Conservation (phyloP, 257 asterid species). For the Cordia subcordata region DNA sequence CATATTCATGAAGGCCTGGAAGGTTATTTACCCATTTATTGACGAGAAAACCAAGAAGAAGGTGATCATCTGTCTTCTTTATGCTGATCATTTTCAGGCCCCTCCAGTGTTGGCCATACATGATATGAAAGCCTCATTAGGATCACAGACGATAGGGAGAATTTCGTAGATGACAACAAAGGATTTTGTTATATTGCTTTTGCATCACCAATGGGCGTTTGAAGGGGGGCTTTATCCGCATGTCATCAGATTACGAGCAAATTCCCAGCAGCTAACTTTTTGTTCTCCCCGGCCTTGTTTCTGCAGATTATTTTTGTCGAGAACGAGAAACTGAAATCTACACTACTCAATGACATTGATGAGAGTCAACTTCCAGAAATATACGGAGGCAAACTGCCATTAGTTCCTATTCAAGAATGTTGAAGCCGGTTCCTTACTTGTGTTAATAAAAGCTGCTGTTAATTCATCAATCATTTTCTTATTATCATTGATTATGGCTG, state of each 20-base stretch:
- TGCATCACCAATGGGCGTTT: too few relatives aligned
- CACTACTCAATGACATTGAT: conserved; percentile 40
- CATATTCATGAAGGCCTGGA: conserved; percentile 86
- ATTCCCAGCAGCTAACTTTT: conserved; percentile 3
- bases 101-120: too few relatives aligned
- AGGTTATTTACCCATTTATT: conserved; percentile 75
- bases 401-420: conserved; percentile 76
- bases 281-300: too few relatives aligned
- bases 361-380: conserved; percentile 54
- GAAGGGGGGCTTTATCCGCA: too few relatives aligned
- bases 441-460: background rate
- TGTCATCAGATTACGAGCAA: background rate
- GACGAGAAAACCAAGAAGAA: conserved; percentile 81
- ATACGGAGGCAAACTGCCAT: conserved; percentile 60
- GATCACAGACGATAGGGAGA: background rate
- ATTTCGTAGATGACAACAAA: too few relatives aligned
- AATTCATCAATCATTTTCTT: background rate
- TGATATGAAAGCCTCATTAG: too few relatives aligned
- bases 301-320: conserved; percentile 75
- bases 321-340: conserved; percentile 41
- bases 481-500: background rate
- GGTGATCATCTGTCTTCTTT: conserved; percentile 26
- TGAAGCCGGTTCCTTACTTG: conserved; percentile 21
- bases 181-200: too few relatives aligned
- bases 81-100: background rate